Base-by-base conservation (phyloP, 176 grass and related monocot genomes). In the Musa troglodytarum region DNA sequence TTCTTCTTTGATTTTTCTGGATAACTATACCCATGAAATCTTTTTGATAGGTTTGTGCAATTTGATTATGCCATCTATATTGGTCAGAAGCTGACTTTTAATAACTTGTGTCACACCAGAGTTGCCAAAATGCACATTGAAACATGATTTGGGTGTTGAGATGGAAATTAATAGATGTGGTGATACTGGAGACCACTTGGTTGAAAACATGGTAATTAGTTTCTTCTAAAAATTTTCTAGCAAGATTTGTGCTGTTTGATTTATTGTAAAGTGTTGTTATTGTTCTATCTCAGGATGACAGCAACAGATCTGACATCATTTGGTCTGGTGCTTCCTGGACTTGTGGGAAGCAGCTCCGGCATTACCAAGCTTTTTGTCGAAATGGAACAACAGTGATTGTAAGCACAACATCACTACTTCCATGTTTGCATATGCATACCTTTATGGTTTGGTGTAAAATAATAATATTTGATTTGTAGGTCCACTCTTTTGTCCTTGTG, bases 301-400 rank as follows among this genome's bases (percentile, higher is more conserved):
- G 69, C 52, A 80, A 62, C 73, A 87, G 65, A 69, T 92, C 88
- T 56, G 91, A 99, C 63, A 99, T 99, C 77, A 74, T 78, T n/a
- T 99, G 96, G 96, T 94, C 88, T 82, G 96, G 96, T 77, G 76
- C 74, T 1, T 95, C 86, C 78, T 99, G 96, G 96, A 89, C 83
- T 65, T 99, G 96, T 80, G 77, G 88, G 78, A 99, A 99, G 65
- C 86, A 95, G 72, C 91, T 95, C 74, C 83, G 26, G 50, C 96
- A 99, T 81, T 99, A 95, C 77, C 80, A 81, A 82, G 82, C 96
- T 59, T 99, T 95, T 87, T 88, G 69, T 75, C 91, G 86, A 63
- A 89, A 94, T 55, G 82, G 86, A 75, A 95, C 88, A 17, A 95
- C 86, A 65, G 89, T 99, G 82, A 79, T 82, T 11, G 96, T 99